These are phyloP conservation scores for Arthrinium puccinioides DNA, from an alignment of 2,329 filamentous ascomycete species.

Conservation along the genomic window DNA sequence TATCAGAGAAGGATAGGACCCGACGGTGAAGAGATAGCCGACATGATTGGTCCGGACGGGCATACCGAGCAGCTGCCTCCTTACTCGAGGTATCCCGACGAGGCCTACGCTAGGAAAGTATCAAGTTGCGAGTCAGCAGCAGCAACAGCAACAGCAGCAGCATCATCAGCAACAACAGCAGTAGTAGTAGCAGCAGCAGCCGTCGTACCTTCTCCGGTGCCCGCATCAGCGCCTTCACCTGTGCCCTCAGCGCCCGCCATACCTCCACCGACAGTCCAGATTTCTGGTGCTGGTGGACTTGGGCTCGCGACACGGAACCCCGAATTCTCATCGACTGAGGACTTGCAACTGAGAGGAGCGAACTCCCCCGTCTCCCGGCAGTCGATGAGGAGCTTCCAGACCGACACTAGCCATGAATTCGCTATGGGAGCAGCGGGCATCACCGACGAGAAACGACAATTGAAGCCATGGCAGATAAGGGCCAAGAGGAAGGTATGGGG, in stretches of 20 bases:
- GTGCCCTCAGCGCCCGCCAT: conserved; percentile 7
- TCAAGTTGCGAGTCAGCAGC: conserved; percentile 16
- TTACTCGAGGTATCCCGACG: conserved; percentile 83
- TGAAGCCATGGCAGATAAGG: conserved; percentile 43
- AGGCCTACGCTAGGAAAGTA: conserved; percentile 52
- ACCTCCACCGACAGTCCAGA: conserved; percentile 16
- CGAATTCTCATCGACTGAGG: conserved; percentile 53
- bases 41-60: conserved; percentile 79
- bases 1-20: conserved; percentile 70
- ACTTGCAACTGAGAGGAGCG: conserved; percentile 29
- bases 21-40: conserved; percentile 79
- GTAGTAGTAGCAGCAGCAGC: conserved; percentile 1
- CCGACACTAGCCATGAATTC: conserved; percentile 44
- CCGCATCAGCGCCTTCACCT: conserved; percentile 4
- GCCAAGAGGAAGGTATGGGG: conserved; percentile 51
- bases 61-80: conserved; percentile 88
- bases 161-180: conserved; percentile 5
- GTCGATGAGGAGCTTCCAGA: conserved; percentile 44
- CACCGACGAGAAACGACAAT: conserved; percentile 39
- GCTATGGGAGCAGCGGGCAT: conserved; percentile 34
- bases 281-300: conserved; percentile 53
- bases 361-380: conserved; percentile 39
- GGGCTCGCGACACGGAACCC: conserved; percentile 55
- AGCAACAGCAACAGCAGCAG: neutral
- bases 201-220: conserved; percentile 2